Conservation (phyloP, 441 rosid species). For the Populus trichocarpa region DNA sequence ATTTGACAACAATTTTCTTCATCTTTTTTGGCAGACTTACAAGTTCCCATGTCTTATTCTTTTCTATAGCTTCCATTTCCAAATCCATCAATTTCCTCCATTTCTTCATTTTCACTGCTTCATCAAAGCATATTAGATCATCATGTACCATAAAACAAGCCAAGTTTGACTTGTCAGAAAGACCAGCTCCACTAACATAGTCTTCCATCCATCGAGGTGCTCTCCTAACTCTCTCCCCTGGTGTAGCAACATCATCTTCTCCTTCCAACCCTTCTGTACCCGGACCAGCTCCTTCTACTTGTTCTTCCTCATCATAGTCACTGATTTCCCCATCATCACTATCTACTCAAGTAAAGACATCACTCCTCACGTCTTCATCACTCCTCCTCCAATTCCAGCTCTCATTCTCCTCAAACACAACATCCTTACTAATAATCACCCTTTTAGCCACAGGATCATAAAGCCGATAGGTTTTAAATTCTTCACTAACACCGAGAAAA, state of each 20-base stretch:
- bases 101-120: neutral
- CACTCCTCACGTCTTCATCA: too few relatives aligned
- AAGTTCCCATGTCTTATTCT: neutral
- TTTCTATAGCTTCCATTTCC: neutral
- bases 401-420: neutral
- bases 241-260: rapidly evolving
- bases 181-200: neutral
- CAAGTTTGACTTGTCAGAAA: too few relatives aligned
- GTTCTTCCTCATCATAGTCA: too few relatives aligned
- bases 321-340: too few relatives aligned
- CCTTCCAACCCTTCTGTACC: too few relatives aligned
- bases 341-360: too few relatives aligned
- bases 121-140: neutral
- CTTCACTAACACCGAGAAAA: neutral
- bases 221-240: neutral
- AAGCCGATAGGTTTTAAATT: neutral
- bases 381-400: neutral
- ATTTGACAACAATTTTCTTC: neutral
- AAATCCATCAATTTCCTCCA: neutral
- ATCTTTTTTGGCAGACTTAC: too few relatives aligned
- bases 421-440: neutral
- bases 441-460: neutral
- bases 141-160: neutral
- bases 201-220: neutral
- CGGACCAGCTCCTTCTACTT: neutral